Evolutionary conservation across 2,329 filamentous ascomycete species (phyloP).

Genomic region (Botrytis byssoidea): DNA sequence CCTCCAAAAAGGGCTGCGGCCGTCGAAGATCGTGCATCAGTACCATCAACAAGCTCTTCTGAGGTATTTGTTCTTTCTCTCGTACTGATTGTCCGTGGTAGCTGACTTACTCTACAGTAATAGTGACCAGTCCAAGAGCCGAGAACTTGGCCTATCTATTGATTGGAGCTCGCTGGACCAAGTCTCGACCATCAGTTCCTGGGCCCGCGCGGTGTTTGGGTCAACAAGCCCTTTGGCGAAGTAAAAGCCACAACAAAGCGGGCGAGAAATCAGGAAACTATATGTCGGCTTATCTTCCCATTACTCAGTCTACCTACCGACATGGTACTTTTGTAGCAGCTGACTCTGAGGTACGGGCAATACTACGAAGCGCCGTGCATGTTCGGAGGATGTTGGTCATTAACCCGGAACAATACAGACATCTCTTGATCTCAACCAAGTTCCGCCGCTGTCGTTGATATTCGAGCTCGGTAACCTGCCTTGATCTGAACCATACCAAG

Average conservation of each 20-base stretch:
- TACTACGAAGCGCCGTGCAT: background rate
- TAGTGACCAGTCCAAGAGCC: background rate
- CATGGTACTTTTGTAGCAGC: background rate
- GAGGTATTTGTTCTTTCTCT: background rate
- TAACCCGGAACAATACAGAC: background rate
- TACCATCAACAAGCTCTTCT: slow-evolving; percentile 62
- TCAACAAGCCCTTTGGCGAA: background rate
- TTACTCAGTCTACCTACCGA: background rate
- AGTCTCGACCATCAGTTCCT: background rate
- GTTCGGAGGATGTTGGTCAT: background rate
- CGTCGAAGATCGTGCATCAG: slow-evolving; percentile 70
- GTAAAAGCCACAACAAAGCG: background rate
- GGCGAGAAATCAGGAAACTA: background rate
- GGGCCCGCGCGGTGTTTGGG: background rate
- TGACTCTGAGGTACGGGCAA: background rate
- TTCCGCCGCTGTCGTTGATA: background rate
- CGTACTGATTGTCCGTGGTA: background rate
- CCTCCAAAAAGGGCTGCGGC: slow-evolving; percentile 65
- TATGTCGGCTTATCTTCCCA: background rate
- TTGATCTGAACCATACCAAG: background rate
- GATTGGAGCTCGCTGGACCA: background rate
- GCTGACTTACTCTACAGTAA: background rate
- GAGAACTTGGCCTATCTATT: background rate
- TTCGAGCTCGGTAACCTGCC: background rate
- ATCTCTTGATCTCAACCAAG: background rate